These are phyloP conservation scores for Escallonia rubra DNA, from an alignment of 129 eudicot species.

Conservation along the genomic window DNA sequence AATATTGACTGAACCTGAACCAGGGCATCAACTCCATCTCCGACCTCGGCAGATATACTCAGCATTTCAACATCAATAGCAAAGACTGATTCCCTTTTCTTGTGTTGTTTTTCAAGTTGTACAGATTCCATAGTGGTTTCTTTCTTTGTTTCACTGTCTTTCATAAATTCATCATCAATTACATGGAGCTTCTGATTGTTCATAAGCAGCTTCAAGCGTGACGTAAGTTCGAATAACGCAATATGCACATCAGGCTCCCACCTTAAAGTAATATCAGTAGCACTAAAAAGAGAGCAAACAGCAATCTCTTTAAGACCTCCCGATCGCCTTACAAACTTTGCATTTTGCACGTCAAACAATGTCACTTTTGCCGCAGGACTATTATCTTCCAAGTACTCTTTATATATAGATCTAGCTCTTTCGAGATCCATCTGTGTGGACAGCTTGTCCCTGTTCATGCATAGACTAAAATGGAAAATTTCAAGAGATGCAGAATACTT, in stretches of 20 bases:
- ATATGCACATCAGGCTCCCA: slow-evolving; percentile 99
- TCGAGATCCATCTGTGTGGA: slow-evolving; percentile 83
- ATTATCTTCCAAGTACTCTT: slow-evolving; percentile 52
- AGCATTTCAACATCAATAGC: slow-evolving; percentile 93
- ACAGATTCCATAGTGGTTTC: slow-evolving; percentile 35
- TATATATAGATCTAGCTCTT: slow-evolving; percentile 84
- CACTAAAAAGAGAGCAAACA: slow-evolving; percentile 94
- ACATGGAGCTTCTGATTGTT: slow-evolving; percentile 58
- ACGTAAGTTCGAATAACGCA: slow-evolving; percentile 68
- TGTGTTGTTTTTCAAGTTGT: slow-evolving; percentile 47
- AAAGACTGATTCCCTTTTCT: slow-evolving; percentile 73
- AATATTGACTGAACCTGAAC: slow-evolving; percentile 87
- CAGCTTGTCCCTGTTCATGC: slow-evolving; percentile 78
- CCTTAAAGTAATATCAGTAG: slow-evolving; percentile 82
- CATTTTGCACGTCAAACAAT: slow-evolving; percentile 84
- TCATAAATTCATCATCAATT: slow-evolving; percentile 24
- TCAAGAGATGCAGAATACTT: slow-evolving; percentile 68
- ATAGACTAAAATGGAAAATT: slow-evolving; percentile 67
- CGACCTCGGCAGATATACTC: slow-evolving; percentile 78
- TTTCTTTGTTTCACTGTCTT: slow-evolving; percentile 28
- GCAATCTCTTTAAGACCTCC: slow-evolving; percentile 88
- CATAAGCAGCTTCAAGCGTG: slow-evolving; percentile 57
- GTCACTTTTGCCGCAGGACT: slow-evolving; percentile 48
- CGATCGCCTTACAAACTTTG: slow-evolving; percentile 75
- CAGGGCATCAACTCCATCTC: slow-evolving; percentile 89